Conservation (phyloP, 352 stramenopile species). For the Blastocystis hominis region DNA sequence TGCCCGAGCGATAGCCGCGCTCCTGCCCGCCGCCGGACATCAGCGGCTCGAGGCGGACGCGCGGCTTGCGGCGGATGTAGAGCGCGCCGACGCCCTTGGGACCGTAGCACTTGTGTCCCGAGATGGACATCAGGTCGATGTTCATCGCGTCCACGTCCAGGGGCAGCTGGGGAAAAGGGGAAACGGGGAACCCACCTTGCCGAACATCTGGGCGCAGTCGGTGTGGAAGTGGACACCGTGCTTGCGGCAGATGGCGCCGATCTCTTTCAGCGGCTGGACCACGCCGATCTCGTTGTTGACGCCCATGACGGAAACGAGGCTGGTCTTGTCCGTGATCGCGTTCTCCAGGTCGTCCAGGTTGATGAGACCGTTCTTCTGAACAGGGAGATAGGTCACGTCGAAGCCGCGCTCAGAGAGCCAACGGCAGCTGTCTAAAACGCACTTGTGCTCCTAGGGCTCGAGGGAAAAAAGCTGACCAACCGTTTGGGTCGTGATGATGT, state of each 20-base stretch:
- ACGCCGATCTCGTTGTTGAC: slow-evolving; percentile 99
- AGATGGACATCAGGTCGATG: slow-evolving; percentile 95
- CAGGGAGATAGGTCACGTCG: slow-evolving; percentile 92
- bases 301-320: slow-evolving; percentile 90
- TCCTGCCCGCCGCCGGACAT: slow-evolving; percentile 95
- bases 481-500: slow-evolving; percentile 97
- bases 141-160: slow-evolving; percentile 95
- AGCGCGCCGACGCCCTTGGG: slow-evolving; percentile 94
- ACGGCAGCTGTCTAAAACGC: slow-evolving; percentile 91
- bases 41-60: slow-evolving; percentile 89
- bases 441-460: slow-evolving; percentile 76
- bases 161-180: slow-evolving; percentile 70
- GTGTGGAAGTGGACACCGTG: slow-evolving; percentile 95
- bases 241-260: slow-evolving; percentile 80
- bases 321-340: slow-evolving; percentile 85
- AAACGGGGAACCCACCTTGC: slow-evolving; percentile 64
- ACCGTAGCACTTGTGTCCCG: slow-evolving; percentile 94
- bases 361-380: slow-evolving; percentile 81
- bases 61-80: slow-evolving; percentile 84
- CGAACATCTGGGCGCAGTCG: slow-evolving; percentile 94
- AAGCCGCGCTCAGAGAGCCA: slow-evolving; percentile 89
- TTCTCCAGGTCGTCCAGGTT: slow-evolving; percentile 83
- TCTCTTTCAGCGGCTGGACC: slow-evolving; percentile 89
- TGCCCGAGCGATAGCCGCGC: slow-evolving; percentile 83
- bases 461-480: neutral